Evolutionary conservation across 148 eudicot genomes (phyloP).

Genomic region (Vaccinium corymbosum): DNA sequence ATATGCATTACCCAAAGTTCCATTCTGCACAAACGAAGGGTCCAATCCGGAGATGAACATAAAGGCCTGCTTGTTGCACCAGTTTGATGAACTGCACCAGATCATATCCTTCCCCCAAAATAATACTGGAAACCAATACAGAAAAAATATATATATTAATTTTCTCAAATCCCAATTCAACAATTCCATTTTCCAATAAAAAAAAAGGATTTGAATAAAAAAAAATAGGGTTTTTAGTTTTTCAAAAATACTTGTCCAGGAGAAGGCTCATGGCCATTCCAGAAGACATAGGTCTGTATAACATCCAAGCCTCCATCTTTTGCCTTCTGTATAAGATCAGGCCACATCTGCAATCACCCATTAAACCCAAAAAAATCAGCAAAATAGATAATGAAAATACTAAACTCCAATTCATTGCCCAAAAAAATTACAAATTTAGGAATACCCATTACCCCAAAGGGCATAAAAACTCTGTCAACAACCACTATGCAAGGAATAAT

Average conservation of each 20-base stretch:
- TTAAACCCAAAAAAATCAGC: not conserved
- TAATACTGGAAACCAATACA: slow-evolving; percentile 49
- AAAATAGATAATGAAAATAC: not conserved
- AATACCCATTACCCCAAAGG: not conserved
- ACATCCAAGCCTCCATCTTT: slow-evolving; percentile 90
- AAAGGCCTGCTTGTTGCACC: slow-evolving; percentile 78
- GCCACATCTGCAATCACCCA: slow-evolving; percentile 75
- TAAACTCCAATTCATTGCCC: not conserved
- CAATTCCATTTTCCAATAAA: not conserved
- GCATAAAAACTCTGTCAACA: not conserved
- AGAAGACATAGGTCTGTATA: slow-evolving; percentile 89
- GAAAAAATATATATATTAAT: not conserved
- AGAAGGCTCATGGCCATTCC: slow-evolving; percentile 98
- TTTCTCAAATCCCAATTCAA: not conserved
- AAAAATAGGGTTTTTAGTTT: not conserved
- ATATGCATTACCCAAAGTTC: slow-evolving; percentile 72
- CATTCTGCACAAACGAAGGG: slow-evolving; percentile 96
- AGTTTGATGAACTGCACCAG: slow-evolving; percentile 64
- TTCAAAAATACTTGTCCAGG: slow-evolving; percentile 54
- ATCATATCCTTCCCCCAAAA: slow-evolving; percentile 85
- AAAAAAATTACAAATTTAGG: not conserved
- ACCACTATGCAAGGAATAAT: not conserved
- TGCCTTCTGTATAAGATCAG: slow-evolving; percentile 80
- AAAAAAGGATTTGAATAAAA: not conserved
- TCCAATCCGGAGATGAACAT: slow-evolving; percentile 85